phyloP scores from a whole-genome alignment of 306 rosid genomes.

The Quercus engelmannii region DNA sequence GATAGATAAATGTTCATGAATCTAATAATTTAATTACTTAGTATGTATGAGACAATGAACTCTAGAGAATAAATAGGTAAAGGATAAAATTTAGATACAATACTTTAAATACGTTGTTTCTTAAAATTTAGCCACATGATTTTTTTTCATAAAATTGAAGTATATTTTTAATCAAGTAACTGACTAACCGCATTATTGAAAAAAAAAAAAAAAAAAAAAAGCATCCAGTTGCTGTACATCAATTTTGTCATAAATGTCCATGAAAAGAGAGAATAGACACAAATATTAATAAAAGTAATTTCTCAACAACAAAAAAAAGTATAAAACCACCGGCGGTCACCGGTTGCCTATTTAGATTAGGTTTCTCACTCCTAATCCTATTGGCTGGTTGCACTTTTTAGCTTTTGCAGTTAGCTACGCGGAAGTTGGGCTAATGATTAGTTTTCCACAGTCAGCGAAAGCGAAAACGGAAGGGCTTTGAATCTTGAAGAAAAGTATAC shows the following conservation, averaged over 20 bases:
- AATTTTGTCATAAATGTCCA: no score
- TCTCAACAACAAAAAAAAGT: neutral
- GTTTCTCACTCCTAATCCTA: slow-evolving; percentile 25
- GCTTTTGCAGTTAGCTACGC: slow-evolving; percentile 39
- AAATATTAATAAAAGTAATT: no score
- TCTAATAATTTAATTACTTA: no score
- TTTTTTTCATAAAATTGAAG: no score
- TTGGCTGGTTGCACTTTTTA: slow-evolving; percentile 40
- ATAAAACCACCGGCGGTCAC: neutral
- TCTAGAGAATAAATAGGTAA: no score
- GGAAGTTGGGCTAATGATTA: slow-evolving; percentile 73
- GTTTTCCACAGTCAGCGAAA: slow-evolving; percentile 35
- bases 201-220: no score
- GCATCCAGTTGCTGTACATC: no score
- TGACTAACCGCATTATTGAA: accelerated
- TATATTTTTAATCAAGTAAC: no score
- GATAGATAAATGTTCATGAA: no score
- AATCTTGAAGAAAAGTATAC: neutral
- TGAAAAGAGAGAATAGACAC: no score
- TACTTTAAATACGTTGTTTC: accelerated
- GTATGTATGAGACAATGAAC: no score
- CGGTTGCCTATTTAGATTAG: neutral
- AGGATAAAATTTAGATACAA: accelerated
- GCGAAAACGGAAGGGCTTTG: slow-evolving; percentile 31
- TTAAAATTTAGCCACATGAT: no score